phyloP scores from a whole-genome alignment of 306 rosid genomes.

The Dalbergia oliveri region DNA sequence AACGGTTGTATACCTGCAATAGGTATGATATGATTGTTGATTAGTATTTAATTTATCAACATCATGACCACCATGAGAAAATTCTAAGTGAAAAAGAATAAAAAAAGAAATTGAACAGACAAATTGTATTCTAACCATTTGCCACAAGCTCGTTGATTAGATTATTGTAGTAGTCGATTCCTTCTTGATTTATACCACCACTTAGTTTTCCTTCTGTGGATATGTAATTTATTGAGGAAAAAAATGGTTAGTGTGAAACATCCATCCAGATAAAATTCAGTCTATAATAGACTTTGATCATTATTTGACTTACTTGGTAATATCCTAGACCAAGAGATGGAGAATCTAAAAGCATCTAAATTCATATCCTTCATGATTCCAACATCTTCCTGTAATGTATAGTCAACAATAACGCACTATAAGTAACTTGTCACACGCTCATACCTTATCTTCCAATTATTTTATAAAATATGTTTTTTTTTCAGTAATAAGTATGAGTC shows the following conservation, averaged over 20 bases:
- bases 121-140: slow-evolving; percentile 54
- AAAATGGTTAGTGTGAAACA: background rate
- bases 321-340: slow-evolving; percentile 77
- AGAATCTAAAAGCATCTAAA: slow-evolving; percentile 70
- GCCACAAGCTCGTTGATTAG: slow-evolving; percentile 62
- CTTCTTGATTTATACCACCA: slow-evolving; percentile 67
- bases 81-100: background rate
- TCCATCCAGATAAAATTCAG: background rate
- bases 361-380: slow-evolving; percentile 65
- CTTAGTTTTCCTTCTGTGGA: slow-evolving; percentile 55
- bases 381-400: slow-evolving; percentile 62
- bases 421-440: too few relatives aligned
- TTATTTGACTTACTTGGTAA: background rate
- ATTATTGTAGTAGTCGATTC: slow-evolving; percentile 63
- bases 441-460: too few relatives aligned
- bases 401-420: background rate
- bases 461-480: too few relatives aligned
- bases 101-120: background rate
- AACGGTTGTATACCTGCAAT: slow-evolving; percentile 57
- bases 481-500: background rate
- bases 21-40: background rate
- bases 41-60: background rate
- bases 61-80: background rate
- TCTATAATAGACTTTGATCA: background rate
- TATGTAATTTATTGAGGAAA: background rate